Conservation (phyloP, 352 stramenopile genomes). For the Globisporangium spiculum region DNA sequence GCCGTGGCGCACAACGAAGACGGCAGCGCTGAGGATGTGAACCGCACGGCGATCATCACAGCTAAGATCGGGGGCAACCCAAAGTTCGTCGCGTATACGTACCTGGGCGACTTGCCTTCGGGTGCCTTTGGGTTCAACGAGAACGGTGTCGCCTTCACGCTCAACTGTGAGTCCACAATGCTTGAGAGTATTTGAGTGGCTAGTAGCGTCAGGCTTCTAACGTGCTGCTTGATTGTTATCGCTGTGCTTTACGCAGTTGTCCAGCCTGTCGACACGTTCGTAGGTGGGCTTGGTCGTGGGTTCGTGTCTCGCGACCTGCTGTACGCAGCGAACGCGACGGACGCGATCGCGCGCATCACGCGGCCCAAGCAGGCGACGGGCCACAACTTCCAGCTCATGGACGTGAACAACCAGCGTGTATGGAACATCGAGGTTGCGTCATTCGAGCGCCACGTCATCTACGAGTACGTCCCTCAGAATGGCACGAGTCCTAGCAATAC, state of each 20-base stretch:
- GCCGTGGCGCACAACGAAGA: constrained; percentile 79
- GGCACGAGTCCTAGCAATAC: not conserved
- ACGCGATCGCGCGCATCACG: constrained; percentile 58
- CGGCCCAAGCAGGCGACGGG: constrained; percentile 47
- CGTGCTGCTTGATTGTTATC: not conserved
- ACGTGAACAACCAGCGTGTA: constrained; percentile 35
- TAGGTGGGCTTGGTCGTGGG: constrained; percentile 56
- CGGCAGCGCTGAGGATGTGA: constrained; percentile 43
- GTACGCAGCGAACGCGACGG: constrained; percentile 30
- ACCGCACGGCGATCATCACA: constrained; percentile 62
- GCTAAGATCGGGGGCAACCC: constrained; percentile 46
- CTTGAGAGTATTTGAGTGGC: not conserved
- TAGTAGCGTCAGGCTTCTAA: not conserved
- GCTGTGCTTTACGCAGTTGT: constrained; percentile 35
- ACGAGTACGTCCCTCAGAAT: constrained; percentile 29
- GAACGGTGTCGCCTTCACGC: constrained; percentile 66
- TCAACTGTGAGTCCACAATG: constrained; percentile 58
- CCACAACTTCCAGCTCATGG: constrained; percentile 83
- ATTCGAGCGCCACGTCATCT: constrained; percentile 45
- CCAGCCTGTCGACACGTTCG: constrained; percentile 53
- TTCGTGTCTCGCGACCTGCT: constrained; percentile 72
- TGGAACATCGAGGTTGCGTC: constrained; percentile 75
- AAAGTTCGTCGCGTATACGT: constrained; percentile 72
- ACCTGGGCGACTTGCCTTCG: constrained; percentile 66
- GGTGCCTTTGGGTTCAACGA: constrained; percentile 73